Base-by-base conservation (phyloP, 345 rosid species). In the Adansonia digitata region DNA sequence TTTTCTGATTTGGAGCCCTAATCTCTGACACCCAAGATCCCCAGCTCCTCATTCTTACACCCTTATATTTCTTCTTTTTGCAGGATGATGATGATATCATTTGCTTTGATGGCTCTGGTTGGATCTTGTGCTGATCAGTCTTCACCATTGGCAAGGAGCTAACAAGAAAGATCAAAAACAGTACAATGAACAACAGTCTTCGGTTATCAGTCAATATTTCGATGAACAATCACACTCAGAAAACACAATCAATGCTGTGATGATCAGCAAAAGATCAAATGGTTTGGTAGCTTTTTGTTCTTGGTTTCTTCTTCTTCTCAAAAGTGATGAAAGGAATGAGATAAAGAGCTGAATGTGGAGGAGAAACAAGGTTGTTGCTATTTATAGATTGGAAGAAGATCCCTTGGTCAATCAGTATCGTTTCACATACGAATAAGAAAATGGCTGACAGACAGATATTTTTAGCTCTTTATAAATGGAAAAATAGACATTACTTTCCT, bases 31-130 rank as follows among this genome's bases (percentile, higher is more conserved):
- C 99, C 97, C 97, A 95, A 0, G 99, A 95, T 0, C 99, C 99
- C 99, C 99, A 95, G 22, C 93, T 95, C 79, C 99, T 91, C 99
- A 93, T 95, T 75, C 99, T 85, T 51, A 95, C 99, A 57, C 97
- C 99, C 85, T 87, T 95, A 82, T 84, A 93, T 84, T 89, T 95
- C 88, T 80, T 90, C 69, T 80, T 91, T 72, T 72, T 74, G 74
- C 66, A 46, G 66, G 76, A 27, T 42, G 82, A 59, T 26, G 84
- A 75, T 31, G 81, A 49, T 37, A 80, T 64, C 75, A 74, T 64
- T 82, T 63, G 68, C 65, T 81, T 85, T 61, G 83, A 73, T 56
- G 80, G 34, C 37, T 80, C 75, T 52, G 51, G 64, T 73, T 81
- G 78, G 76, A 83, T 84, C 86, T 80, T 82, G 26, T 48, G 82